Evolutionary conservation across 2,329 filamentous ascomycete species (phyloP).

Genomic region (Ophiostoma tasmaniense): DNA sequence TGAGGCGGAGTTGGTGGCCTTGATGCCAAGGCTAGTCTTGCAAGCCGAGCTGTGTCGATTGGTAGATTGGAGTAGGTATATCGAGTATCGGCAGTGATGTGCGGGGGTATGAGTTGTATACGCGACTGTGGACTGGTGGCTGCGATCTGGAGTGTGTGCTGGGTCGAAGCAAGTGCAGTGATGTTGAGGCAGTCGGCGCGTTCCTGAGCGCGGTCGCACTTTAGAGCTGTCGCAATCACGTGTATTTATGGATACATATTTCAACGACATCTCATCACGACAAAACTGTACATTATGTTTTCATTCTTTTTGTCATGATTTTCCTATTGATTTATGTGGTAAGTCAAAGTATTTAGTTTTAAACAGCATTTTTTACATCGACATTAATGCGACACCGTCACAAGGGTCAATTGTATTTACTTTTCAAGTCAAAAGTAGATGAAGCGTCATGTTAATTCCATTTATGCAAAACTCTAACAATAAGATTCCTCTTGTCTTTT

Average conservation of each 20-base stretch:
- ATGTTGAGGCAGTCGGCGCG: not conserved
- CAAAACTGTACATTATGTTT: not conserved
- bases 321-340: not conserved
- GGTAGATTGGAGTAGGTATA: not conserved
- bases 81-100: not conserved
- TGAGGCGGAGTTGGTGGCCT: not conserved
- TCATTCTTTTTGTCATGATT: not conserved
- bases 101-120: not conserved
- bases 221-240: not conserved
- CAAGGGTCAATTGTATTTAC: too few species aligned
- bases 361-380: too few species aligned
- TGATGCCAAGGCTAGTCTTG: not conserved
- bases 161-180: not conserved
- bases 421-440: too few species aligned
- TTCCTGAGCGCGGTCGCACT: slow-evolving; percentile 4
- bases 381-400: not conserved
- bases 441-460: not conserved
- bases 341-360: too few species aligned
- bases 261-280: slow-evolving; percentile 6
- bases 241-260: not conserved
- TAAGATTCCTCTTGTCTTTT: too few species aligned
- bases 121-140: not conserved
- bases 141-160: not conserved
- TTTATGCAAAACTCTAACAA: not conserved
- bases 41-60: not conserved